These are phyloP conservation scores for Lasiosphaeria ovina DNA, from an alignment of 495 filamentous ascomycete genomes.

Conservation along the genomic window DNA sequence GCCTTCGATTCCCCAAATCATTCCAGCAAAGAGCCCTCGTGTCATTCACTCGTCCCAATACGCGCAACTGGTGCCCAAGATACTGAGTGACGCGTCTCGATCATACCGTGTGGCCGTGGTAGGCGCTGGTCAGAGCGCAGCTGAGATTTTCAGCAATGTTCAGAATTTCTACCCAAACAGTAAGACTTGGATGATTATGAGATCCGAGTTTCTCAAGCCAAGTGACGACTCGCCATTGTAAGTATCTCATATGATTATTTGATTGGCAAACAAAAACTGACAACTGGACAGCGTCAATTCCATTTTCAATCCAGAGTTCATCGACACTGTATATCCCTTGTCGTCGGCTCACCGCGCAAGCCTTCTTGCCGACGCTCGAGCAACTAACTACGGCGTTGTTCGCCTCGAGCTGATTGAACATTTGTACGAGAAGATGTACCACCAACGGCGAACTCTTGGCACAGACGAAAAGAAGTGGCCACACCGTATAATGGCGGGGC, in stretches of 20 bases:
- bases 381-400: slow-evolving; percentile 94
- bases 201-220: slow-evolving; percentile 74
- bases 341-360: slow-evolving; percentile 58
- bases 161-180: slow-evolving; percentile 79
- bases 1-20: slow-evolving; percentile 67
- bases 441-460: slow-evolving; percentile 68
- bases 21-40: slow-evolving; percentile 58
- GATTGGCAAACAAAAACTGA: slow-evolving; percentile 12
- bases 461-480: slow-evolving; percentile 71
- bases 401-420: slow-evolving; percentile 81
- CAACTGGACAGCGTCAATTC: slow-evolving; percentile 73
- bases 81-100: slow-evolving; percentile 56
- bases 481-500: slow-evolving; percentile 69
- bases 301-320: slow-evolving; percentile 84
- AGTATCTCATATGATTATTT: slow-evolving; percentile 29
- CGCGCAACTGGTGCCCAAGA: slow-evolving; percentile 55
- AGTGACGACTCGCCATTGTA: slow-evolving; percentile 96
- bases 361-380: slow-evolving; percentile 62
- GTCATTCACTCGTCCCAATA: slow-evolving; percentile 93
- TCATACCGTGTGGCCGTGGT: slow-evolving; percentile 77
- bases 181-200: slow-evolving; percentile 72
- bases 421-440: slow-evolving; percentile 80
- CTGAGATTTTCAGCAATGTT: slow-evolving; percentile 91
- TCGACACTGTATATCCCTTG: slow-evolving; percentile 70
- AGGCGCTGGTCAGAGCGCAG: slow-evolving; percentile 87